phyloP scores from a whole-genome alignment of 1,139 yeast species.

The Suzukiozyma palmioleophila region DNA sequence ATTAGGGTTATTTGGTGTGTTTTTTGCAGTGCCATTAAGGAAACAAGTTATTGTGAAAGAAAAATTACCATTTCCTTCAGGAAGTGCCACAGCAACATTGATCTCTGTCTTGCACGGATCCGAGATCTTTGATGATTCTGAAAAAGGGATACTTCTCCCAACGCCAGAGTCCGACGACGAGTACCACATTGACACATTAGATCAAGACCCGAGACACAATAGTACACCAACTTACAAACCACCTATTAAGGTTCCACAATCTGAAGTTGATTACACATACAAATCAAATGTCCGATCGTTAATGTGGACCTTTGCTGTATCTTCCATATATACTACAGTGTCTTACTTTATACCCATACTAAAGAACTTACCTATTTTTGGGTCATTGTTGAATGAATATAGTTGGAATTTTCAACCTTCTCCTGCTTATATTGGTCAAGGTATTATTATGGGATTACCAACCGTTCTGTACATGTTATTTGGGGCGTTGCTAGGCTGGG shows the following conservation, averaged over 20 bases:
- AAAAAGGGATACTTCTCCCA: constrained; percentile 1
- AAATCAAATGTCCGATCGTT: constrained; percentile 56
- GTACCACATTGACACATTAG: background rate
- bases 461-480: constrained; percentile 88
- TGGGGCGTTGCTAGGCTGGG: constrained; percentile 93
- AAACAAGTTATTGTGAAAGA: constrained; percentile 81
- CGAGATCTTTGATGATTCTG: constrained; percentile 43
- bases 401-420: constrained; percentile 92
- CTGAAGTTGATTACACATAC: constrained; percentile 22
- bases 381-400: constrained; percentile 52
- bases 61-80: constrained; percentile 88
- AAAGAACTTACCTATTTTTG: constrained; percentile 72
- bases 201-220: background rate
- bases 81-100: constrained; percentile 91
- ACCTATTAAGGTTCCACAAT: background rate
- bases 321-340: constrained; percentile 67
- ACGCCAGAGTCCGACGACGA: constrained; percentile 1
- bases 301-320: constrained; percentile 55
- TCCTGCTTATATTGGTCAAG: constrained; percentile 97
- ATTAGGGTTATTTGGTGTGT: constrained; percentile 89
- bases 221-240: background rate
- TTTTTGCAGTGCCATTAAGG: constrained; percentile 86
- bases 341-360: constrained; percentile 73
- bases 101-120: constrained; percentile 83
- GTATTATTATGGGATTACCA: constrained; percentile 93